A percentile compares a stretch with the other conserved stretches of the same genome.
Evolutionary conservation across 805 yeast species (phyloP).

Genomic region (Nakazawaea siamensis): DNA sequence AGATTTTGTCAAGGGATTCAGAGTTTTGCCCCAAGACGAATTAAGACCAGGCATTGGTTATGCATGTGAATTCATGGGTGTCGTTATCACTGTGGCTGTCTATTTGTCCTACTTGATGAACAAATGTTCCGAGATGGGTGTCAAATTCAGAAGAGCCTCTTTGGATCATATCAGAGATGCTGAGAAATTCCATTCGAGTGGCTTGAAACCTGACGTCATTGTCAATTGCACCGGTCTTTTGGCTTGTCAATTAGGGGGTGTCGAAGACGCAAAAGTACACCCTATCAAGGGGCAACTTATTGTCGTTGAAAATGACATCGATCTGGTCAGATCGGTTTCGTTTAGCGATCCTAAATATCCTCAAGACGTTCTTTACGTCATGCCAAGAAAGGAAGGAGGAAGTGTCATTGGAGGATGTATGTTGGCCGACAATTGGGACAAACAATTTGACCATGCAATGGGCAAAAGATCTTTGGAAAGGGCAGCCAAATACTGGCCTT

Average conservation of each 20-base stretch:
- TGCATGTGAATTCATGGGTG: slow-evolving; percentile 44
- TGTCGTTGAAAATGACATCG: slow-evolving; percentile 37
- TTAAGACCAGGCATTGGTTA: slow-evolving; percentile 21
- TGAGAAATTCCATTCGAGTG: slow-evolving; percentile 28
- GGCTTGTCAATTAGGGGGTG: slow-evolving; percentile 37
- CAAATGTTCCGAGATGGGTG: slow-evolving; percentile 37
- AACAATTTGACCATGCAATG: slow-evolving; percentile 37
- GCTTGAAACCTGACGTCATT: slow-evolving; percentile 36
- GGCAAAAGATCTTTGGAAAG: slow-evolving; percentile 34
- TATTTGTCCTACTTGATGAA: slow-evolving; percentile 46
- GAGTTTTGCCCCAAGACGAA: slow-evolving; percentile 20
- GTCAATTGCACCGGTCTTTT: slow-evolving; percentile 52
- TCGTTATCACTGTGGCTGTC: slow-evolving; percentile 49
- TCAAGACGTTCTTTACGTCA: slow-evolving; percentile 45
- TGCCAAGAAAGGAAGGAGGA: slow-evolving; percentile 75
- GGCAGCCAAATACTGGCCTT: slow-evolving; percentile 44
- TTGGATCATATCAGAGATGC: slow-evolving; percentile 42
- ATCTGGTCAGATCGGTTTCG: slow-evolving; percentile 25
- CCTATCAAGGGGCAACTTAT: slow-evolving; percentile 57
- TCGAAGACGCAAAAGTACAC: slow-evolving; percentile 32
- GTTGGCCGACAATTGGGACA: slow-evolving; percentile 31
- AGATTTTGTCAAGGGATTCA: slow-evolving; percentile 26
- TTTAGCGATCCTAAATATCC: slow-evolving; percentile 27
- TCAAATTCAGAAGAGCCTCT: slow-evolving; percentile 31
- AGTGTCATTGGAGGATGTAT: slow-evolving; percentile 59